Base-by-base conservation (phyloP, 305 asterid species). In the Fraxinus sp. region DNA sequence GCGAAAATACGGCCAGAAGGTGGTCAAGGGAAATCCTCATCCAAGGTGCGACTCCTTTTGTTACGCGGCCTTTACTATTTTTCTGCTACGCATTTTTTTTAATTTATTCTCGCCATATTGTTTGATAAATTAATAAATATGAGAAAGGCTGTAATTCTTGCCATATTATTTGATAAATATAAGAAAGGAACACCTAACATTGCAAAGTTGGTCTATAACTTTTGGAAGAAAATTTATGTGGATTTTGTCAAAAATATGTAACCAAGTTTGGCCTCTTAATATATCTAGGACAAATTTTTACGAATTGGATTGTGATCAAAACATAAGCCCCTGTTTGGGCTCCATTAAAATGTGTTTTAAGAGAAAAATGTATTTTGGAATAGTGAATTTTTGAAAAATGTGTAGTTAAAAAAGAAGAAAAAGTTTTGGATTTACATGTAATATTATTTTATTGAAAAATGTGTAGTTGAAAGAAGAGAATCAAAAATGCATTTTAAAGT, bases 1-100 rank as follows among this genome's bases (percentile, higher is more conserved):
- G 99, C 88, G 98, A 75, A 95, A 95, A 85, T 95, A 95, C 37
- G 99, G 99, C 79, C 99, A 95, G 84, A 95, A 95, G 87, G 94
- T 93, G 62, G 98, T 95, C 10, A 95, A 95, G 86, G 99, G 99
- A 52, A 94, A 93, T 86, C 92, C 91, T 82, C 90, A 95, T 81
- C 99, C 97, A 80, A 95, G 99, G 99, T 95, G 71, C 14, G 76
- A 13, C 70, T 68, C 14, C 66, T 39, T 16, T 78, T 83, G 35
- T 59, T 75, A n/a, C 6, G 75, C 0, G 8, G 75, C 18, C 8
- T 68, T 28, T 30, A 3, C 75, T 9, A 62, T 8, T 18, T 62
- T 68, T 13, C 7, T 30, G 39, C 39, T 66, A 26, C 2, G 8
- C 20, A 3, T 72, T 36, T 52, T 52, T 18, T 30, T 28, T 66